phyloP scores from a whole-genome alignment of 176 grass and related monocot genomes.

The Oryza australiensis region DNA sequence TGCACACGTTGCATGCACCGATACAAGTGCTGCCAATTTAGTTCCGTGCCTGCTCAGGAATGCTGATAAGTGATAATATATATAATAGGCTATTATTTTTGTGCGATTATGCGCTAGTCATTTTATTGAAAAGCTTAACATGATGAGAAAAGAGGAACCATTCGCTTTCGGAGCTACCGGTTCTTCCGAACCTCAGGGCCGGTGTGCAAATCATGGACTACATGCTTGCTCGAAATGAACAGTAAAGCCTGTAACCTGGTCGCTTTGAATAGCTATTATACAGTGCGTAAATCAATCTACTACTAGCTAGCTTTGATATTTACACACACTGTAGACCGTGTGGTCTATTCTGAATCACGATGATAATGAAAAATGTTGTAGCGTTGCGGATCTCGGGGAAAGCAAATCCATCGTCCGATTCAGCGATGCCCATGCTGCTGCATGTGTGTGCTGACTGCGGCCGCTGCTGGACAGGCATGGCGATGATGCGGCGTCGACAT shows the following conservation, averaged over 20 bases:
- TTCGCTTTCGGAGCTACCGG: no score
- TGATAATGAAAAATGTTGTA: background rate
- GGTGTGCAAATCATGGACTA: no score
- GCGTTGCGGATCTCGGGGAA: background rate
- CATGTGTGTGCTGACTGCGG: background rate
- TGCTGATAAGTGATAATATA: background rate
- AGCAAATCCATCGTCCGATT: background rate
- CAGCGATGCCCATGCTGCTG: constrained; percentile 7
- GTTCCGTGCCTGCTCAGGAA: background rate
- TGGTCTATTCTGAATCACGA: background rate
- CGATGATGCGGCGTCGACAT: constrained; percentile 8
- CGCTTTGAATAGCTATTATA: no score
- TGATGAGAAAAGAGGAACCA: no score
- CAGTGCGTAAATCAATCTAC: background rate
- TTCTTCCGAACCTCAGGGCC: no score
- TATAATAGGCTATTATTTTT: no score
- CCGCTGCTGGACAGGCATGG: constrained; percentile 11
- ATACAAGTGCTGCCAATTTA: background rate
- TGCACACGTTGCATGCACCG: background rate
- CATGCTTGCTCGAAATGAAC: no score
- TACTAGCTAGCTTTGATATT: background rate
- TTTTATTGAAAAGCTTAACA: no score
- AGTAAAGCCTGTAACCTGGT: no score
- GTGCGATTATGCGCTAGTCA: background rate
- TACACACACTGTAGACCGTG: background rate